Evolutionary conservation across 768 basidiomycete species (phyloP), one percentile per base, ranked within the genome.

Genomic region (Amanita exitialis): DNA sequence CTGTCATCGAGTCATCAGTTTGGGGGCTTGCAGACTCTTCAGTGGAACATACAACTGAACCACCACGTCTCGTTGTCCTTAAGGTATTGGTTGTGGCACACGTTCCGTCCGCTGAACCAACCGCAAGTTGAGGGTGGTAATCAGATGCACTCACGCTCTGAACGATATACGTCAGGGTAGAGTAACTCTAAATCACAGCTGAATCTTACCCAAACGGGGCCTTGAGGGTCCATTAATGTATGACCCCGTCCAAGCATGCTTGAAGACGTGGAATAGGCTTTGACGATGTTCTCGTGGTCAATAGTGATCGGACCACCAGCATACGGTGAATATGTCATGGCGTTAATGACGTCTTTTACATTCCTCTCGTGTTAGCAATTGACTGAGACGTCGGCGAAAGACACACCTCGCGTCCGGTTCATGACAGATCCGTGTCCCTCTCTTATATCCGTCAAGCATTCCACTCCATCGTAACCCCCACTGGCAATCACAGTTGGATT

Each of bases 101-200:
- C 0, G 81, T 71, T 0, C 95, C 95, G 65, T 98, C 95, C 1
- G 89, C 80, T 5, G 86, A 82, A 5, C 84, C 88, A 12, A 85
- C 77, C 0, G 86, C 87, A 3, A 95, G 66, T 62, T 92, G 89
- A 4, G 91, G 83, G 58, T 97, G 95, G 59, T 83, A 86, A 42
- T 95, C 87, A 0, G 93, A 95, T 1, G 81, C 72, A 50, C 75
- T 70, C 23, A 93, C 64, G 50, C 74, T 78, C 93, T 94, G 58
- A 15, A 49, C 8, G 20, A 30, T 25, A 30, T 23, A 25, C 52
- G 9, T 49, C 13, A 39, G 44, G 41, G 8, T 37, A 6, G 50
- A 16, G 23, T 12, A 8, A 43, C 9, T 7, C 25, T 5, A 23
- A 43, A 25, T 27, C 4, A 16, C 12, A 9, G 9, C 4, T 21